Base-by-base conservation (phyloP, 805 yeast species). In the Kockiozyma suomiensis region DNA sequence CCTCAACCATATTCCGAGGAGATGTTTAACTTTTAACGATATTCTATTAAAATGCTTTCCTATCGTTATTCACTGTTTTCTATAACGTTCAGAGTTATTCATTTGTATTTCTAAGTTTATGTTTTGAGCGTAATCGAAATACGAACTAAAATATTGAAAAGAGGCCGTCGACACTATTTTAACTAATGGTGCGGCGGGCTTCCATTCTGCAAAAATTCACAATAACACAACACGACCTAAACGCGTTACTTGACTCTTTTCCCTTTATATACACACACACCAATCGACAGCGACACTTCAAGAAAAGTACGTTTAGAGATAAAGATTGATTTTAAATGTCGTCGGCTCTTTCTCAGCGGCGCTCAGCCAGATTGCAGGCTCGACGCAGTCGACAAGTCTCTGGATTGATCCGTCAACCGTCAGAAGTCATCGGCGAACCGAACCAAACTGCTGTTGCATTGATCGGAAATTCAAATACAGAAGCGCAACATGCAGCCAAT, bases 301-400 rank as follows among this genome's bases (percentile, higher is more conserved):
- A n/a, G n/a, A n/a, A n/a, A n/a, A n/a, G n/a, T n/a, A n/a, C n/a
- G n/a, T n/a, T n/a, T n/a, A n/a, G n/a, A n/a, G n/a, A n/a, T n/a
- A n/a, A n/a, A n/a, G n/a, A n/a, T 35, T 25, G 52, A 2, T 12
- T 19, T 12, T 13, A 35, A 19, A 49, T 49, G 53, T 49, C 53
- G 13, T 49, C 54, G n/a, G 46, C 54, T 10, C 47, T 50, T 17
- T 50, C 54, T 26, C 64, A 60, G 33, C 57, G 64, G 8, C 54
- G 64, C 23, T 60, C 64, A 1, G 60, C 58, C 7, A 30, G 64
- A 37, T 26, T 60, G 15, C 62, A 48, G 32, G 65, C 65, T 12
- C 42, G 65, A 17, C 51, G 65, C 7, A 58, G 50, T 19, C 33
- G 65, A 23, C 65, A 61, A 19, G 59, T 52, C 15, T 61, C 62